A percentile compares a stretch with the other conserved stretches of the same genome.
Evolutionary conservation across 768 basidiomycete species (phyloP).

Genomic region (Mycena leptocephala): DNA sequence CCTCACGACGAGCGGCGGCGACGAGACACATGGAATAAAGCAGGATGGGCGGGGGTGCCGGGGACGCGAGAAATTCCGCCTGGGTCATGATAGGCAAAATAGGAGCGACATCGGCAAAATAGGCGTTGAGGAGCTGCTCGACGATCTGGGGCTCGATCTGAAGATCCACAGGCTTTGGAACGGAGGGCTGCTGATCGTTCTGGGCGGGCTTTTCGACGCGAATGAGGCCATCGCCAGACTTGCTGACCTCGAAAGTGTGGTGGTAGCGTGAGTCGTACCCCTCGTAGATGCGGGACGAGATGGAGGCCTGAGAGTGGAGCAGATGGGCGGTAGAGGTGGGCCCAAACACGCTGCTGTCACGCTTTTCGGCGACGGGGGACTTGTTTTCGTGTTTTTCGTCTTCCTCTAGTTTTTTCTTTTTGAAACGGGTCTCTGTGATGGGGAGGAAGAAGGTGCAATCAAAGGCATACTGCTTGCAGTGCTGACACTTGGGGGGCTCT

Average conservation of each 20-base stretch:
- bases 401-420: slow-evolving; percentile 90
- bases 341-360: slow-evolving; percentile 79
- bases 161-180: slow-evolving; percentile 78
- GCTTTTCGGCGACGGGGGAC: slow-evolving; percentile 46
- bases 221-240: slow-evolving; percentile 91
- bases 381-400: slow-evolving; percentile 56
- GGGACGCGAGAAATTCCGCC: slow-evolving; percentile 86
- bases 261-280: slow-evolving; percentile 91
- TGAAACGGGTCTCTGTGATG: slow-evolving; percentile 98
- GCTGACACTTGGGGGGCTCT: slow-evolving; percentile 89
- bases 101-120: slow-evolving; percentile 93
- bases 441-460: slow-evolving; percentile 99
- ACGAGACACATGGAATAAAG: slow-evolving; percentile 96
- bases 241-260: slow-evolving; percentile 89
- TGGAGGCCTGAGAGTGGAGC: slow-evolving; percentile 90
- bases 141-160: slow-evolving; percentile 85
- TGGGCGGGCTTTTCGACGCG: slow-evolving; percentile 77
- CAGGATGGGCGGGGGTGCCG: slow-evolving; percentile 84
- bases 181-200: slow-evolving; percentile 69
- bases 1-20: slow-evolving; percentile 88
- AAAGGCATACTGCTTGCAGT: slow-evolving; percentile 94
- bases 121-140: slow-evolving; percentile 90
- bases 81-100: slow-evolving; percentile 91
- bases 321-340: slow-evolving; percentile 91
- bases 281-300: slow-evolving; percentile 90